Base-by-base conservation (phyloP, 2,329 filamentous ascomycete species). In the Fusarium euwallaceae region DNA sequence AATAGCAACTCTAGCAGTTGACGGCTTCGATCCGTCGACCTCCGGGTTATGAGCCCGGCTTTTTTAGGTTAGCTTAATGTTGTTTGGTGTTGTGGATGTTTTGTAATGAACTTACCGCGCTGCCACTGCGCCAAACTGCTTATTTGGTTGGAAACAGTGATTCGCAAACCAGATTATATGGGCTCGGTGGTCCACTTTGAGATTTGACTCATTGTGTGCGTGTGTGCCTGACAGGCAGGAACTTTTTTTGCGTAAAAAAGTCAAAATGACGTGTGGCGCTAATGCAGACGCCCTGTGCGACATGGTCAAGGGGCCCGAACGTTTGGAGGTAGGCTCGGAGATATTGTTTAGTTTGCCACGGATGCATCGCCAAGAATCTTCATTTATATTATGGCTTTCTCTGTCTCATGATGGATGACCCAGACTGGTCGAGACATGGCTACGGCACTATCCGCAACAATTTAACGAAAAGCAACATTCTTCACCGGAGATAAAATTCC, bases 1-100 rank as follows among this genome's bases (percentile, higher is more conserved):
- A 55, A 34, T 32, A 55, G 12, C 27, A 55, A 55, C 51, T 55
- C 51, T 55, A 55, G 51, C 51, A 55, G 51, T 55, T 55, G 51
- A 55, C 27, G 27, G 51, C 27, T 55, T 55, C 51, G 51, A 55
- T 55, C 51, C 27, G 27, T 55, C 51, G 51, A 55, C 51, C 51
- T 55, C 51, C 51, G 51, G 51, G 51, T 55, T 55, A 55, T 55
- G 51, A 55, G 51, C 51, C 51, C 51, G 51, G 51, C 51, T 48
- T 27, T 4, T 48, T 48, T 27, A 22, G 27, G 27, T 48, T 48
- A 48, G 43, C 43, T 48, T 48, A 8, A 22, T 22, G 22, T 11
- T 48, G 43, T 48, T 14, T 48, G 22, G 22, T 48, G 22, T 48
- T 53, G 16, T 53, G 24, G n/a, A 29, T 34, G 43, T 48, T 24